Evolutionary conservation across 108 stramenopile genomes (phyloP).

Genomic region (Nitzschia sp.): DNA sequence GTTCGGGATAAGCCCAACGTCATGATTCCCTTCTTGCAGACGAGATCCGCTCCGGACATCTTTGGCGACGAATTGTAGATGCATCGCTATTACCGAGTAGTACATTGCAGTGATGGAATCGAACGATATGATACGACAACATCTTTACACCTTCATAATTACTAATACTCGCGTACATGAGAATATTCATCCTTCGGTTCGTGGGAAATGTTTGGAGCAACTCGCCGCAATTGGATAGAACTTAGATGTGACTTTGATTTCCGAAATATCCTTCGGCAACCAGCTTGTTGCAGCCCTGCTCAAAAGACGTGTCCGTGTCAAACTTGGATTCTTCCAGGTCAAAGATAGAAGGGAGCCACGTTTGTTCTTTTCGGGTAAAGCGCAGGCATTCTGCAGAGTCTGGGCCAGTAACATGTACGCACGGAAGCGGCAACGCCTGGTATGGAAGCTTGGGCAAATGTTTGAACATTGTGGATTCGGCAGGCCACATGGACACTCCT

Average conservation of each 20-base stretch:
- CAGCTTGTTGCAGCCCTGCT: background rate
- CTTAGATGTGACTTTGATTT: slow-evolving; percentile 11
- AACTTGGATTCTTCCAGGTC: background rate
- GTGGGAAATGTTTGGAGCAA: too few relatives aligned
- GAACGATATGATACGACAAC: too few relatives aligned
- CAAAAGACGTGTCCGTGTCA: background rate
- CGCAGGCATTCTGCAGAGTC: background rate
- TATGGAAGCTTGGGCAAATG: too few relatives aligned
- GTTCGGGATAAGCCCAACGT: slow-evolving; percentile 2
- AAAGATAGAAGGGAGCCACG: background rate
- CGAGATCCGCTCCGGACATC: background rate
- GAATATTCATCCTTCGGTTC: too few relatives aligned
- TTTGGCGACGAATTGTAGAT: background rate
- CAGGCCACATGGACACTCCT: background rate
- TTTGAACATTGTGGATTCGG: too few relatives aligned
- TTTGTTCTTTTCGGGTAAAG: background rate
- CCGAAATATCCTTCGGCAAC: background rate
- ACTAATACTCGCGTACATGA: too few relatives aligned
- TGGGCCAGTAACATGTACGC: background rate
- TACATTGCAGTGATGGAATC: too few relatives aligned
- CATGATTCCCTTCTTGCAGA: slow-evolving; percentile 15
- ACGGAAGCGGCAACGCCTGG: background rate
- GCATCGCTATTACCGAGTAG: too few relatives aligned
- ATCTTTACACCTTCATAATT: too few relatives aligned
- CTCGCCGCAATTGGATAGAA: too few relatives aligned